Conservation (phyloP, 2,329 filamentous ascomycete genomes). For the Colletotrichum sp. region DNA sequence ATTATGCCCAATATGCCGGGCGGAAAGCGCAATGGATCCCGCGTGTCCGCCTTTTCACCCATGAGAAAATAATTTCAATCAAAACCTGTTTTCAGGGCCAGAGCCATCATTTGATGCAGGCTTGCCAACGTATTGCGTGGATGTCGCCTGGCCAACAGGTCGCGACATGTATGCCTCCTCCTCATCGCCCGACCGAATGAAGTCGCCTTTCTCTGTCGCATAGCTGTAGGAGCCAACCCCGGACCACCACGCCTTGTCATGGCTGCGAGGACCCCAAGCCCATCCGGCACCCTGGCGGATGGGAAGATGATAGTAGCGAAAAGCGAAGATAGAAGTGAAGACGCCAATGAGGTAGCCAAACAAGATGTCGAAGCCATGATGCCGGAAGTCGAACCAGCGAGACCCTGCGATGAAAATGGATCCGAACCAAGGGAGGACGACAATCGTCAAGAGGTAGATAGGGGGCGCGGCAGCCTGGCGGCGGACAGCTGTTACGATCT, state of each 20-base stretch:
- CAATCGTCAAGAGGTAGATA: slow-evolving; percentile 75
- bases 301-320: slow-evolving; percentile 86
- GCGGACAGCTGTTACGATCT: slow-evolving; percentile 59
- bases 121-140: slow-evolving; percentile 10
- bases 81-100: slow-evolving; percentile 8
- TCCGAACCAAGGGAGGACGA: slow-evolving; percentile 73
- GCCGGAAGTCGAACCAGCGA: slow-evolving; percentile 86
- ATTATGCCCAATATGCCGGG: slow-evolving; percentile 7
- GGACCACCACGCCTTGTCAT: slow-evolving; percentile 78
- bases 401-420: slow-evolving; percentile 85
- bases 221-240: slow-evolving; percentile 69
- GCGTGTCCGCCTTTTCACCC: neutral
- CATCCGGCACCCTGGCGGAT: slow-evolving; percentile 81
- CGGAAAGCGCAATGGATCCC: neutral
- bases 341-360: slow-evolving; percentile 84
- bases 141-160: slow-evolving; percentile 1
- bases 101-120: slow-evolving; percentile 1
- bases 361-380: slow-evolving; percentile 92
- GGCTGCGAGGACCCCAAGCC: slow-evolving; percentile 83
- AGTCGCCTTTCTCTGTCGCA: slow-evolving; percentile 46
- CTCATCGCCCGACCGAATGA: slow-evolving; percentile 29
- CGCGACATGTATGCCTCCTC: slow-evolving; percentile 28
- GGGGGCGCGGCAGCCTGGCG: slow-evolving; percentile 83
- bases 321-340: slow-evolving; percentile 73
- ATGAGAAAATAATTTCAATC: neutral